Base-by-base conservation (phyloP, 2,329 filamentous ascomycete species). In the Trichothecium sympodiale region DNA sequence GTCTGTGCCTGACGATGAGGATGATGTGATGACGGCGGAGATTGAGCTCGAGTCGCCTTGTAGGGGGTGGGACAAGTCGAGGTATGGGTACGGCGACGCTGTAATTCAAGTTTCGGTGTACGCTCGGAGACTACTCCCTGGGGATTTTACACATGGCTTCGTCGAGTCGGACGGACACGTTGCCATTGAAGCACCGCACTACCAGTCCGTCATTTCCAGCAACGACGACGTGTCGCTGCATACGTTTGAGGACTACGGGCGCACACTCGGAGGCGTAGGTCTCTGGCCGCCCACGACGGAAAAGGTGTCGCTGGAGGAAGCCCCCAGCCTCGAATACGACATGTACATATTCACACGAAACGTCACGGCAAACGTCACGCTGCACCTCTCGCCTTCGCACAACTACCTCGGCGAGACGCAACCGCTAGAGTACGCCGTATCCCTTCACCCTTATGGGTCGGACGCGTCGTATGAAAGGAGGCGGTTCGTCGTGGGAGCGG, bases 161-260 rank as follows among this genome's bases (percentile, higher is more conserved):
- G 62, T 80, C 31, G 78, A 83, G 53, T 69, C 69, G 0, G 74
- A 80, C 45, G 58, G 61, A n/a, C 59, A 67, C 36, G 57, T 77
- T 16, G 56, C 71, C 10, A 74, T 77, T 32, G 66, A 74, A 40
- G 72, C 64, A 0, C 59, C 64, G 2, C 64, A 76, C 42, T 69
- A 65, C 52, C 56, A 71, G 51, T 50, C 60, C 46, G 38, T 59
- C n/a, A 18, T 31, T 23, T 27, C 34, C 7, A 13, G 17, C 14
- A 15, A n/a, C 13, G 29, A 17, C 34, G 46, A 51, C 7, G 46
- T 62, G n/a, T 58, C 57, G 4, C 78, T 77, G 51, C 61, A 65
- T 38, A 66, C 62, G 0, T 63, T 79, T 33, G 56, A 62, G 9
- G 59, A 64, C 39, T 70, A 75, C 46, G 74, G 75, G 3, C 71